Evolutionary conservation across 768 basidiomycete genomes (phyloP), one percentile per base, ranked within the genome.

Genomic region (Phylloporus rhodoxanthus): DNA sequence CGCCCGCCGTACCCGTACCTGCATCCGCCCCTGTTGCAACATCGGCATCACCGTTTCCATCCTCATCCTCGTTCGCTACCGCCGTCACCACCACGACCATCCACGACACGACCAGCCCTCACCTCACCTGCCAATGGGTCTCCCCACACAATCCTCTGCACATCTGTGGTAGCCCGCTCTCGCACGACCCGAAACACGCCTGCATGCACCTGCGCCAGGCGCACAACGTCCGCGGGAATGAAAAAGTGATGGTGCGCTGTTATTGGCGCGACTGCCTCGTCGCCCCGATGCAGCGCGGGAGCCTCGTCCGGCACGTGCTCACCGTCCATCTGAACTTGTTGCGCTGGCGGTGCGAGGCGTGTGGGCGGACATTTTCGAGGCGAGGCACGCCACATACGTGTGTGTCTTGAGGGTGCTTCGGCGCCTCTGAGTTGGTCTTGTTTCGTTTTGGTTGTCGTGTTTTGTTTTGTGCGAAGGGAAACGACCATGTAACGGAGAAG

Each of bases 211-310:
- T 61, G 8, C 54, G 60, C 3, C 8, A 36, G 2, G 29, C 8
- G 5, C 60, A 61, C 25, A 21, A 48, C 20, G 11, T 61, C 21
- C 54, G 51, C 0, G 60, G 60, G 3, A 53, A 53, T n/a, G 57
- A 62, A 21, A 62, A 47, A 10, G 54, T 45, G 20, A 15, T 15
- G 10, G 45, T 57, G 2, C 1, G 0, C 15, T 61, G 60, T 29
- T 19, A 2, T 8, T 61, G 60, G 60, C 41, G n/a, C 2, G 40
- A 46, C n/a, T 62, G 60, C 32, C 9, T n/a, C 0, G 48, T 8
- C 1, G 13, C 50, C 0, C 60, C 50, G 5, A 61, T 61, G 60
- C 52, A 52, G 5, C 40, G 60, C 5, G 60, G 60, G 2, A 62
- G 57, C 32, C n/a, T 61, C 1, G 34, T 54, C 15, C 44, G 60